Conservation (phyloP, 768 basidiomycete genomes). For the Baorangia bicolor region DNA sequence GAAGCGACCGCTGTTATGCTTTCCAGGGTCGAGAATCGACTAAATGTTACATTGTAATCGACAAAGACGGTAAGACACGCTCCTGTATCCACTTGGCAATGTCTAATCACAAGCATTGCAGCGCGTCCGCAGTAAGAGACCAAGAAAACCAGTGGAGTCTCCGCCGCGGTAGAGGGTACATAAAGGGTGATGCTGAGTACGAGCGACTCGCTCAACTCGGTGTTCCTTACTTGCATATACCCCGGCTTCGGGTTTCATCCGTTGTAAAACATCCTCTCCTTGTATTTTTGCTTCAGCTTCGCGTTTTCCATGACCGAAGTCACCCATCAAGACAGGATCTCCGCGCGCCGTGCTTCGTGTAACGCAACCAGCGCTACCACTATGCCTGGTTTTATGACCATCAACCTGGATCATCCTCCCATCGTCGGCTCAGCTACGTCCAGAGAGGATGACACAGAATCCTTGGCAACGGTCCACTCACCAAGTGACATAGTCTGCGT, state of each 20-base stretch:
- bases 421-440: not conserved
- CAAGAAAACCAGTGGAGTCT: not conserved
- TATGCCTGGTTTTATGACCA: not conserved
- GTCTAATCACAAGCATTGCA: not conserved
- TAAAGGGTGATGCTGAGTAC: conserved; percentile 11
- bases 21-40: not conserved
- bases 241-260: not conserved
- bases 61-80: conserved; percentile 9
- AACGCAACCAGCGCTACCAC: not conserved
- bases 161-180: not conserved
- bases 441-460: not conserved
- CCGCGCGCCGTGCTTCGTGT: not conserved
- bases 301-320: not conserved
- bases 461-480: not conserved
- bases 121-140: conserved; percentile 1
- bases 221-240: not conserved
- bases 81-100: conserved; percentile 1
- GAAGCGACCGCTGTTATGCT: not conserved
- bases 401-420: not conserved
- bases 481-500: not conserved
- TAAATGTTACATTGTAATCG: not conserved
- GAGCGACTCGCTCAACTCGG: not conserved
- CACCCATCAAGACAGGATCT: not conserved
- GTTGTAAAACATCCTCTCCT: not conserved
- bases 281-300: not conserved